Conservation (phyloP, 1,139 yeast species). For the Nematodospora anomalae region DNA sequence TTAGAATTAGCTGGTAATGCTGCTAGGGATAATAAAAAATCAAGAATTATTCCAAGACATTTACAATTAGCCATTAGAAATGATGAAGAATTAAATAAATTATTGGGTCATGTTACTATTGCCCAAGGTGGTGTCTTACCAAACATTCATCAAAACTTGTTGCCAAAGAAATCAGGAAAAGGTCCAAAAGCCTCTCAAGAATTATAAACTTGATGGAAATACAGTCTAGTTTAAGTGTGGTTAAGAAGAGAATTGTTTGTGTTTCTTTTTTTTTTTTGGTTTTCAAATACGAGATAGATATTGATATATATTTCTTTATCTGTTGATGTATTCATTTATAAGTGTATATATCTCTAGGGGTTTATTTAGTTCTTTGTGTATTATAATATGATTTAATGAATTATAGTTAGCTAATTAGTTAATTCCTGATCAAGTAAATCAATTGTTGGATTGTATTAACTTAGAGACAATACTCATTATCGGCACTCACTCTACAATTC, state of each 20-base stretch:
- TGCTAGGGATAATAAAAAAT: conserved; percentile 96
- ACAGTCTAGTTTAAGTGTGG: conserved; percentile 1
- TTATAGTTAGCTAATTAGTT: too few relatives aligned
- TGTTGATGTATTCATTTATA: too few relatives aligned
- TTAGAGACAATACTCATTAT: too few relatives aligned
- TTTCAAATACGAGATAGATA: not conserved
- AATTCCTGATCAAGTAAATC: too few relatives aligned
- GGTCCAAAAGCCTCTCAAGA: conserved; percentile 78
- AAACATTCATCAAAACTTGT: conserved; percentile 91
- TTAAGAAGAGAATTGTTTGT: not conserved
- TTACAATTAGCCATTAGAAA: conserved; percentile 97
- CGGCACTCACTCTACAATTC: too few relatives aligned
- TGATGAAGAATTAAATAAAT: conserved; percentile 94
- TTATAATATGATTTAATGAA: conserved; percentile 8
- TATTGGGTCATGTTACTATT: conserved; percentile 60
- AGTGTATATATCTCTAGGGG: too few relatives aligned
- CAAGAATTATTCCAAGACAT: conserved; percentile 98
- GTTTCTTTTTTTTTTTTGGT: not conserved
- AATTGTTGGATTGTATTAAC: too few relatives aligned
- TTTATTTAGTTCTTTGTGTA: conserved; percentile 18
- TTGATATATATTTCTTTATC: too few relatives aligned
- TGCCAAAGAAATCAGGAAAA: conserved; percentile 89
- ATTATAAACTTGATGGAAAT: conserved; percentile 46
- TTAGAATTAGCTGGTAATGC: conserved; percentile 99
- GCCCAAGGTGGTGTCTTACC: conserved; percentile 99